phyloP scores from a whole-genome alignment of 2,329 filamentous ascomycete species.

The Paraconiothyrium sp. region DNA sequence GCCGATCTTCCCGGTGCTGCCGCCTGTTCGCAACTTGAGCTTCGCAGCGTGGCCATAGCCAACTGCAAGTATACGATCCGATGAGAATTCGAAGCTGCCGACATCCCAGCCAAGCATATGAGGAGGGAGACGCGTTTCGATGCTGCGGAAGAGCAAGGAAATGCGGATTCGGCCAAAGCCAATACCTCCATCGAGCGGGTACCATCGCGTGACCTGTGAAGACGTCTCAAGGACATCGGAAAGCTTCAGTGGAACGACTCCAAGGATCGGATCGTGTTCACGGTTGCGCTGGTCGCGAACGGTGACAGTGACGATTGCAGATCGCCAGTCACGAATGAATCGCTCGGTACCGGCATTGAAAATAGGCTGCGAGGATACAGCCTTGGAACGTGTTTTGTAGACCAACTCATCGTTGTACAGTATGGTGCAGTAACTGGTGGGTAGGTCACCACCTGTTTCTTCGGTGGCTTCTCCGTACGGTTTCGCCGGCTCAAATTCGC shows the following conservation, averaged over 20 bases:
- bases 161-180: conserved; percentile 89
- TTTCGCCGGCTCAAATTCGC: conserved; percentile 89
- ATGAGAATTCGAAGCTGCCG: conserved; percentile 89
- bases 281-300: conserved; percentile 89
- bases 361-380: conserved; percentile 91
- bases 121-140: conserved; percentile 86
- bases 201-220: conserved; percentile 90
- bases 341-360: conserved; percentile 96
- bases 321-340: conserved; percentile 93
- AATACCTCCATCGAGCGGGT: conserved; percentile 93
- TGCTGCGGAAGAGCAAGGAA: conserved; percentile 86
- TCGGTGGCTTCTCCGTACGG: conserved; percentile 86
- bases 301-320: conserved; percentile 83
- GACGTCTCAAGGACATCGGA: conserved; percentile 87
- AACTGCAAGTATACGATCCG: conserved; percentile 72
- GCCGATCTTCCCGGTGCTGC: conserved; percentile 76
- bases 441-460: conserved; percentile 80
- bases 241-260: conserved; percentile 87
- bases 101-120: conserved; percentile 92
- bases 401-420: conserved; percentile 86
- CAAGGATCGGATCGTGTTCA: conserved; percentile 93
- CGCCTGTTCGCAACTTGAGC: conserved; percentile 83
- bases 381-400: conserved; percentile 95
- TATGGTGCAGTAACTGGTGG: conserved; percentile 94
- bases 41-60: conserved; percentile 71